Base-by-base conservation (phyloP, 2,329 filamentous ascomycete genomes). In the Pseudogymnoascus sp. region DNA sequence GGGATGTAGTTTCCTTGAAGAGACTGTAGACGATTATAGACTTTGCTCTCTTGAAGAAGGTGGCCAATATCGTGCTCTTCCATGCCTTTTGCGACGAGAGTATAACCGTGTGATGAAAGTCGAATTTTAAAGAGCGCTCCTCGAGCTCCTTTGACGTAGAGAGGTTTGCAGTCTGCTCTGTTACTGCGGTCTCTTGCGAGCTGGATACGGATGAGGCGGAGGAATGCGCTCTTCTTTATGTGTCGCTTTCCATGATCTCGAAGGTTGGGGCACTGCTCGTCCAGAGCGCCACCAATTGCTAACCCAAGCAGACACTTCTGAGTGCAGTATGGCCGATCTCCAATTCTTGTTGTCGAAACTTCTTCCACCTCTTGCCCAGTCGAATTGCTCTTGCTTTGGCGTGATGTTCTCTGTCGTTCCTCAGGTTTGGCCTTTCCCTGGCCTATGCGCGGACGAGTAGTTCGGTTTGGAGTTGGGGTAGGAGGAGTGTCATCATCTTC, bases 251-350 rank as follows among this genome's bases (percentile, higher is more conserved):
- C 65, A 62, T 76, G 69, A 64, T 67, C 61, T 24, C 59, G 6
- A 21, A 68, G 38, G 65, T 76, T 76, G 0, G 71, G 72, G 60
- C 71, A 76, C 37, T 50, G 14, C 47, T 68, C 6, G 59, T 76
- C 72, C 19, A 74, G 64, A 10, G 65, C 61, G 33, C 60, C 40
- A 10, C 69, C 64, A 21, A 59, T 64, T 16, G 65, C 65, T 16
- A 75, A 50, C 21, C 71, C 68, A 13, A 65, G 61, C 7, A 74
- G 70, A 59, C 69, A 75, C 38, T 70, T 40, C 2, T 71, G 65
- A 2, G 69, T 74, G 61, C 66, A 75, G 61, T 67, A 75, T 16
- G 67, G 70, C 61, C 66, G 67, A 31, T 72, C 64, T 68, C 19
- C 62, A 62, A 72, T 70, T 29, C 59, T 67, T 61, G 40, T 37